Evolutionary conservation across 2,329 filamentous ascomycete genomes (phyloP).

Genomic region (Geosmithia putterillii): DNA sequence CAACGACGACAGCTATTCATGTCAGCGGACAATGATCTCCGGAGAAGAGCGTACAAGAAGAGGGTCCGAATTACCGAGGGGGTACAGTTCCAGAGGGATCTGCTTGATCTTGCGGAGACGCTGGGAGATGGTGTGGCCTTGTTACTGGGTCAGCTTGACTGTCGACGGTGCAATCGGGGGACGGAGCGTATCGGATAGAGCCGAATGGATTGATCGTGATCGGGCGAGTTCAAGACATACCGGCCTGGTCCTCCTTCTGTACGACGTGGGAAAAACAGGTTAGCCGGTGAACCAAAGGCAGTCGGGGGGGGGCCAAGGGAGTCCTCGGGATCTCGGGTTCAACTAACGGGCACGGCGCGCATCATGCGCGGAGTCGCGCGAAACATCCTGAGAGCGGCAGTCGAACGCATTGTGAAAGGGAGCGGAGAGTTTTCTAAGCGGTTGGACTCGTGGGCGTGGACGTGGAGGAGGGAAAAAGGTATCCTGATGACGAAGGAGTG

Average conservation of each 20-base stretch:
- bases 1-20: constrained; percentile 65
- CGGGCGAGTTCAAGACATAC: constrained; percentile 32
- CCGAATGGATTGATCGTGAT: neutral
- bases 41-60: neutral
- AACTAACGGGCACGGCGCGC: constrained; percentile 58
- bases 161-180: neutral
- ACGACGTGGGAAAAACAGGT: constrained; percentile 9
- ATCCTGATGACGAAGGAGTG: constrained; percentile 1
- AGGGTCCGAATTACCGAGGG: constrained; percentile 55
- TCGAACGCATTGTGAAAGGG: constrained; percentile 48
- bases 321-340: constrained; percentile 3
- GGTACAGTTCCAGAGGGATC: constrained; percentile 87
- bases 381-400: constrained; percentile 54
- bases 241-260: constrained; percentile 55
- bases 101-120: constrained; percentile 80
- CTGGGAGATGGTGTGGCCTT: constrained; percentile 95
- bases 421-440: constrained; percentile 6
- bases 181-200: neutral
- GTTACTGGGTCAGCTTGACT: neutral
- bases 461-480: neutral
- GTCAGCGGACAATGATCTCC: neutral
- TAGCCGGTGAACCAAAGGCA: constrained; percentile 7
- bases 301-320: neutral
- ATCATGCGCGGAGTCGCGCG: constrained; percentile 54
- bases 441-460: neutral